Conservation (phyloP, 169 alveolate genomes). For the Cryptosporidium tyzzeri region DNA sequence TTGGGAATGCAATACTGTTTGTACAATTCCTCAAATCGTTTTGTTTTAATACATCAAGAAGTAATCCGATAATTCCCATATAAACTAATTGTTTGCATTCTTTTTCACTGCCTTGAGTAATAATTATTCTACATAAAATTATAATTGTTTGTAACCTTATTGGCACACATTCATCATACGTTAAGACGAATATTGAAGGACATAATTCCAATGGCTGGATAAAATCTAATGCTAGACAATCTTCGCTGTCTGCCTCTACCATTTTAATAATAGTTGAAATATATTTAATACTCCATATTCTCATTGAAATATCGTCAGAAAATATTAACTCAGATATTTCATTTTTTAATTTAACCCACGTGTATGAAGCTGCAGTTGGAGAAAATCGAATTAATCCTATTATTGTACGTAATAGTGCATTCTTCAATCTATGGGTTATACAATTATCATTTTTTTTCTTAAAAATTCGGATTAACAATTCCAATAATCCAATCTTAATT, state of each 20-base stretch:
- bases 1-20: conserved; percentile 21
- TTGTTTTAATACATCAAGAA: conserved; percentile 49
- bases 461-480: conserved; percentile 8
- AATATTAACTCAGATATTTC: background rate
- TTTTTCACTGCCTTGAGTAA: conserved; percentile 10
- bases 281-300: conserved; percentile 56
- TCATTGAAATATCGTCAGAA: conserved; percentile 38
- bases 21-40: conserved; percentile 17
- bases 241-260: conserved; percentile 5
- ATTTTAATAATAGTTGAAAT: conserved; percentile 48
- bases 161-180: conserved; percentile 58
- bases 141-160: conserved; percentile 22
- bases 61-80: conserved; percentile 65
- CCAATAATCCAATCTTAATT: conserved; percentile 51
- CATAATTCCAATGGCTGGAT: conserved; percentile 40
- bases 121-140: conserved; percentile 36
- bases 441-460: background rate
- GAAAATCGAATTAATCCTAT: conserved; percentile 46
- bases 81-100: conserved; percentile 53
- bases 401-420: conserved; percentile 22
- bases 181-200: conserved; percentile 34
- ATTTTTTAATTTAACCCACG: conserved; percentile 37
- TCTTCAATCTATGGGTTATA: conserved; percentile 24
- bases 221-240: conserved; percentile 4
- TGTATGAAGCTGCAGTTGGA: conserved; percentile 36